Evolutionary conservation across 441 rosid species (phyloP).

Genomic region (Viola pubescens): DNA sequence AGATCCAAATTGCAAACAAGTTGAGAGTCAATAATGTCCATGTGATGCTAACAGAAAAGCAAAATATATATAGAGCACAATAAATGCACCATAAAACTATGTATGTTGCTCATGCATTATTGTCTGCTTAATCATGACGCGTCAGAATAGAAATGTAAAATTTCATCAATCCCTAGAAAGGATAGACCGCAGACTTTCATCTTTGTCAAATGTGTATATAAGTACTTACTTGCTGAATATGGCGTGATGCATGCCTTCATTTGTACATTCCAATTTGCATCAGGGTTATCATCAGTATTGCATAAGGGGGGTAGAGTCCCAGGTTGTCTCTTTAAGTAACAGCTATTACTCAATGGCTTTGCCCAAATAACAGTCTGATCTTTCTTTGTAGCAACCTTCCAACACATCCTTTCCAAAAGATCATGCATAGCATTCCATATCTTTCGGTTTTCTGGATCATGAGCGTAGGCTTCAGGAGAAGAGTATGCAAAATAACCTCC

Average conservation of each 20-base stretch:
- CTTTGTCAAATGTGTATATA: not conserved
- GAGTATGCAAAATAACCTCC: slow-evolving; percentile 94
- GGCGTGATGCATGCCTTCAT: slow-evolving; percentile 90
- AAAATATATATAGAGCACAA: too few species aligned
- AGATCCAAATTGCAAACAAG: too few species aligned
- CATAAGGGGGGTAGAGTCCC: slow-evolving; percentile 71
- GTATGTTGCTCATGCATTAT: too few species aligned
- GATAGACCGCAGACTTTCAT: not conserved
- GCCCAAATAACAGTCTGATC: slow-evolving; percentile 92
- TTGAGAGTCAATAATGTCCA: too few species aligned
- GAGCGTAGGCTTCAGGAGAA: slow-evolving; percentile 94
- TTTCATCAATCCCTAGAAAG: not conserved
- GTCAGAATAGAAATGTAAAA: too few species aligned
- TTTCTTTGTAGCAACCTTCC: slow-evolving; percentile 65
- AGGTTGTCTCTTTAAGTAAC: slow-evolving; percentile 65
- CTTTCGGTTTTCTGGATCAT: slow-evolving; percentile 71
- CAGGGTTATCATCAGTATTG: slow-evolving; percentile 65
- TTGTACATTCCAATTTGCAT: slow-evolving; percentile 75
- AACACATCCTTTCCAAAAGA: slow-evolving; percentile 86
- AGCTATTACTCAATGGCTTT: slow-evolving; percentile 71
- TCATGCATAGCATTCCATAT: slow-evolving; percentile 75
- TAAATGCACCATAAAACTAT: too few species aligned
- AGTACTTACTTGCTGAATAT: slow-evolving; percentile 64
- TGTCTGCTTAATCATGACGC: too few species aligned
- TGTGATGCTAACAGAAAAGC: too few species aligned